These are phyloP conservation scores for Penicillium sclerotigenum DNA, from an alignment of 2,329 filamentous ascomycete species.

Conservation along the genomic window DNA sequence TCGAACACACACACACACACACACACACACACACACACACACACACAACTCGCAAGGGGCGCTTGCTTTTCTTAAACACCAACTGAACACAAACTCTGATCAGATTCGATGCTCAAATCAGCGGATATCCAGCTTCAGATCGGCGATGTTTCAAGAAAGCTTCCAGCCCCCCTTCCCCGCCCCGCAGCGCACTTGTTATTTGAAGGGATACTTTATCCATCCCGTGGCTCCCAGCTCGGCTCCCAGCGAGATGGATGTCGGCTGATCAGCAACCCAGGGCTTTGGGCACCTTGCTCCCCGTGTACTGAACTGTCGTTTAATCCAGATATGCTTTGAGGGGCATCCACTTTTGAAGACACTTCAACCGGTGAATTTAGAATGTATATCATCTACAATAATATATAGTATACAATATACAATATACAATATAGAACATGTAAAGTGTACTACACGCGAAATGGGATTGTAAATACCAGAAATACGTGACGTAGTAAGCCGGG, in stretches of 20 bases:
- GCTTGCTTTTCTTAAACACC: neutral
- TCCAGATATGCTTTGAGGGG: neutral
- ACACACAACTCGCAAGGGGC: slow-evolving; percentile 16
- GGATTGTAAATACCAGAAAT: neutral
- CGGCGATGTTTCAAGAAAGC: neutral
- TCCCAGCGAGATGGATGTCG: slow-evolving; percentile 4
- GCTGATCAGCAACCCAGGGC: slow-evolving; percentile 7
- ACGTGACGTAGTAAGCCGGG: neutral
- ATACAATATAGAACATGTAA: neutral
- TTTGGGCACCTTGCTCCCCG: slow-evolving; percentile 3
- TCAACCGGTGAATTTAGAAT: neutral
- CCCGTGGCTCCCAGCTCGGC: no score
- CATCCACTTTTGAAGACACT: neutral
- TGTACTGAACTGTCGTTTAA: neutral
- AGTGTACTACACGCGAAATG: neutral
- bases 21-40: neutral
- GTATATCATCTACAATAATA: neutral
- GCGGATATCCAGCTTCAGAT: neutral
- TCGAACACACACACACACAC: neutral
- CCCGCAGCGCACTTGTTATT: neutral
- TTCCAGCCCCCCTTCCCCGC: neutral
- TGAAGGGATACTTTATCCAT: neutral
- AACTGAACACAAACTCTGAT: slow-evolving; percentile 6
- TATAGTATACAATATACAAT: neutral
- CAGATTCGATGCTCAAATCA: slow-evolving; percentile 4